A percentile compares a stretch with the other conserved stretches of the same genome.
These are phyloP conservation scores for Oryza punctata DNA, from an alignment of 176 grass and related monocot genomes.

Conservation along the genomic window DNA sequence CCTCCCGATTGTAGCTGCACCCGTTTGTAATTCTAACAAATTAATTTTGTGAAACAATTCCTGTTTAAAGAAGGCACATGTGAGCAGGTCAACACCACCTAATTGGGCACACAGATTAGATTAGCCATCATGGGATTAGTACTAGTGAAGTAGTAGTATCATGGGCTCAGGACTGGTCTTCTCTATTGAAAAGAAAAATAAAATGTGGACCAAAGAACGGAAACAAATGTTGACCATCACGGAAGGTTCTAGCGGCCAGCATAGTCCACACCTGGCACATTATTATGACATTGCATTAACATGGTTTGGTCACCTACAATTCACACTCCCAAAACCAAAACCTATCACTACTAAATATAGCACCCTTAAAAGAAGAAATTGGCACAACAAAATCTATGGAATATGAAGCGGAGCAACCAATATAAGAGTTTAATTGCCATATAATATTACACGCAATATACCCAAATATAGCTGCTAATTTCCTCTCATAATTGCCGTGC, in stretches of 20 bases:
- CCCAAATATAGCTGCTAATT: neutral
- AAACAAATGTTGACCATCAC: constrained; percentile 19
- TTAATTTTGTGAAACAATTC: neutral
- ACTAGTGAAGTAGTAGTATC: neutral
- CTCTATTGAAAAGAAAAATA: neutral
- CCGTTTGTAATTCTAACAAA: too few relatives aligned
- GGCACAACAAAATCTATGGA: too few relatives aligned
- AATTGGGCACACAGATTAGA: constrained; percentile 6
- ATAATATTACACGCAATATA: neutral
- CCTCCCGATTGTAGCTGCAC: too few relatives aligned
- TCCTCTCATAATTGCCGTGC: neutral
- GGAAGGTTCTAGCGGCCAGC: neutral
- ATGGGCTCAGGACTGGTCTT: neutral
- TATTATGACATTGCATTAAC: too few relatives aligned
- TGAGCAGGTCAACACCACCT: neutral
- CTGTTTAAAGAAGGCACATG: neutral
- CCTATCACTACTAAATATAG: too few relatives aligned
- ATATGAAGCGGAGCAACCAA: too few relatives aligned
- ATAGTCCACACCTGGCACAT: neutral
- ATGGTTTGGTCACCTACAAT: neutral
- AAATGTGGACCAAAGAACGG: neutral
- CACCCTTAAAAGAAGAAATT: neutral
- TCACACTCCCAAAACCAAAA: neutral
- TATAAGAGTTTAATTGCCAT: too few relatives aligned
- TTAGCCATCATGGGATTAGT: neutral